phyloP scores from a whole-genome alignment of 1,139 yeast species.

The Yamadazyma atlantica region DNA sequence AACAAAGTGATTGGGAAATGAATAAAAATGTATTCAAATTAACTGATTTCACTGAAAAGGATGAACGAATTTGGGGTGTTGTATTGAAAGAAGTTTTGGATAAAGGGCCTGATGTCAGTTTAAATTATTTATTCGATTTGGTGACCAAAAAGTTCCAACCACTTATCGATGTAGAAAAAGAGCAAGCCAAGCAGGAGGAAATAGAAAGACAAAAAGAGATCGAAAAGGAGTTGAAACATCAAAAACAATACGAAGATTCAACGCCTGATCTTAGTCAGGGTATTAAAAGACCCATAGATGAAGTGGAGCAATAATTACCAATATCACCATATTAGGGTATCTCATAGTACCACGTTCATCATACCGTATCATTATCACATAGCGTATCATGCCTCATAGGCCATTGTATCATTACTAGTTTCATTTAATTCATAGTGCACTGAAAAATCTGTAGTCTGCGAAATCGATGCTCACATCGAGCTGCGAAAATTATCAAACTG shows the following conservation, averaged over 20 bases:
- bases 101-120: constrained; percentile 29
- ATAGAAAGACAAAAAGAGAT: neutral
- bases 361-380: neutral
- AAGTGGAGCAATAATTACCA: constrained; percentile 16
- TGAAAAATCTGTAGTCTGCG: no score
- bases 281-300: constrained; percentile 12
- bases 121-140: constrained; percentile 23
- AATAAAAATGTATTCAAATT: constrained; percentile 68
- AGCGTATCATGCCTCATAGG: no score
- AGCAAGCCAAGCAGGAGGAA: neutral
- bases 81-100: constrained; percentile 54
- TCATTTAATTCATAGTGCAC: no score
- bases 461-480: no score
- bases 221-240: constrained; percentile 10
- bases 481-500: neutral
- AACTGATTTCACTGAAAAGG: constrained; percentile 59
- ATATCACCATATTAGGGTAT: no score
- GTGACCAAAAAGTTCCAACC: constrained; percentile 9
- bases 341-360: no score
- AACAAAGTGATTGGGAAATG: constrained; percentile 83
- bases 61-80: constrained; percentile 66
- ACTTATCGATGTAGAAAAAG: constrained; percentile 2
- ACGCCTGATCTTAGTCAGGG: constrained; percentile 2
- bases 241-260: constrained; percentile 11
- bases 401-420: no score